These are phyloP conservation scores for Alternaria brassicae DNA, from an alignment of 2,329 filamentous ascomycete genomes.

Conservation along the genomic window DNA sequence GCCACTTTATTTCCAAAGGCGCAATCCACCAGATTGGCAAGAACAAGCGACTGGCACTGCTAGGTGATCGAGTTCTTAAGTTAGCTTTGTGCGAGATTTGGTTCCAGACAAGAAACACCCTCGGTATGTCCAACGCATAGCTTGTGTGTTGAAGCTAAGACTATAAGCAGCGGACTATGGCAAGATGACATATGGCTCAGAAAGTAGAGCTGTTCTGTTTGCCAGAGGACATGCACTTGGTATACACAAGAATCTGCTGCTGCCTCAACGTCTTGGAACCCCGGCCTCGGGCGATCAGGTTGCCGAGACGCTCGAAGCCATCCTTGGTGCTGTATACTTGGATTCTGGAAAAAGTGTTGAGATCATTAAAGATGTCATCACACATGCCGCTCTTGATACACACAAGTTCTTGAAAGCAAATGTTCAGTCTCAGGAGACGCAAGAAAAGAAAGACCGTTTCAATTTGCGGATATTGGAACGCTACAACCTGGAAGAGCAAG, in stretches of 20 bases:
- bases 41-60: conserved; percentile 31
- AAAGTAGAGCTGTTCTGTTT: conserved; percentile 14
- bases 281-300: conserved; percentile 8
- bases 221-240: conserved; percentile 13
- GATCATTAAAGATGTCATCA: conserved; percentile 19
- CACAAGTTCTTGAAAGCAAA: conserved; percentile 17
- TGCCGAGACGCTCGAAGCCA: conserved; percentile 31
- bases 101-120: conserved; percentile 21
- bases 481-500: not conserved
- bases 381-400: conserved; percentile 12
- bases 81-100: conserved; percentile 26
- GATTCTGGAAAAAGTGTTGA: conserved; percentile 21
- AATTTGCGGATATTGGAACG: not conserved
- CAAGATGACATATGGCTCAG: not conserved
- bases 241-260: conserved; percentile 17
- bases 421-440: not conserved
- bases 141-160: conserved; percentile 6
- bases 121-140: conserved; percentile 3
- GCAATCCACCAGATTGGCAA: conserved; percentile 1
- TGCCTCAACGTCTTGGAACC: not conserved
- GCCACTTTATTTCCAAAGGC: conserved; percentile 27
- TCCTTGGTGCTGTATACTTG: conserved; percentile 33
- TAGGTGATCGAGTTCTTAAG: conserved; percentile 29
- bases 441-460: not conserved
- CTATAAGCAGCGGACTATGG: conserved; percentile 9